These are phyloP conservation scores for Botrytis fabae DNA, from an alignment of 2,329 filamentous ascomycete genomes.

Conservation along the genomic window DNA sequence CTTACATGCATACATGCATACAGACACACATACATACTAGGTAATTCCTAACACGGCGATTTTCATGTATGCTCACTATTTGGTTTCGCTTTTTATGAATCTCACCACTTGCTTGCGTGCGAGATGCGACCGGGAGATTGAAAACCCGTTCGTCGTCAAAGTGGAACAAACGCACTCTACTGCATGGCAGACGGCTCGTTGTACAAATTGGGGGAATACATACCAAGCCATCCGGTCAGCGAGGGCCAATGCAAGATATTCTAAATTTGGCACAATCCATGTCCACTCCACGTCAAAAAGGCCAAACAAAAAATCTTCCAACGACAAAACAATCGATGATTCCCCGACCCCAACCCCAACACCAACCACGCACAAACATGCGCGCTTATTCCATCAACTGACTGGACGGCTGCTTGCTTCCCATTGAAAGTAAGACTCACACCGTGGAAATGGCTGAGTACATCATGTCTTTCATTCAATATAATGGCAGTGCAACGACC, in stretches of 20 bases:
- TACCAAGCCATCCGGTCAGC: constrained; percentile 10
- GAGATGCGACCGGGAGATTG: background rate
- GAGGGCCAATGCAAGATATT: constrained; percentile 5
- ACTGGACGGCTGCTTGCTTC: background rate
- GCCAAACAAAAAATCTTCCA: background rate
- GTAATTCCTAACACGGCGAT: background rate
- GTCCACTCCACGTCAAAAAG: background rate
- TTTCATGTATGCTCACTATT: background rate
- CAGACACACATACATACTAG: no score
- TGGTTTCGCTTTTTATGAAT: background rate
- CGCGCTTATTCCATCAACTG: constrained; percentile 9
- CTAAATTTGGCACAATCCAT: constrained; percentile 15
- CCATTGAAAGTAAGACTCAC: background rate
- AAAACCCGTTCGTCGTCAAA: background rate
- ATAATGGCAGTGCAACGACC: constrained; percentile 15
- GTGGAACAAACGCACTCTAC: background rate
- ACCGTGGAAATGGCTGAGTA: constrained; percentile 12
- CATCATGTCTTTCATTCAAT: background rate
- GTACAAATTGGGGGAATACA: constrained; percentile 20
- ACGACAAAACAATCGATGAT: constrained; percentile 8
- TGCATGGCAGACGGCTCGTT: constrained; percentile 13
- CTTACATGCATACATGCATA: background rate
- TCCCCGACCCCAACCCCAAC: background rate
- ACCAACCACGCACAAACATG: background rate
- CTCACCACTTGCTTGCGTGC: background rate